A percentile compares a stretch with the other conserved stretches of the same genome.
Evolutionary conservation across 345 rosid genomes (phyloP).

Genomic region (Geranium brycei): DNA sequence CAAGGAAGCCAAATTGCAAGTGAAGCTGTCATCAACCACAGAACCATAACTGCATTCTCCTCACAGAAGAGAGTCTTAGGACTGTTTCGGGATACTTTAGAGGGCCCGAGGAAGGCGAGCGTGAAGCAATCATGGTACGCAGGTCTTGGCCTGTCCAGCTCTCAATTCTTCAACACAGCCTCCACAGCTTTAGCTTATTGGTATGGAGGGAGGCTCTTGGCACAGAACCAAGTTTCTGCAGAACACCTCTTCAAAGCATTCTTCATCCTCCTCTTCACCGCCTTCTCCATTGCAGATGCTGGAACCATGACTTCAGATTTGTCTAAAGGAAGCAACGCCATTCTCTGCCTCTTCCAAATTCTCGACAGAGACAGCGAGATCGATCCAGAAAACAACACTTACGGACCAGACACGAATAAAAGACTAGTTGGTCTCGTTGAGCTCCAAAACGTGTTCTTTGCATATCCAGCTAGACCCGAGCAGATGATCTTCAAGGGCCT

Average conservation of each 20-base stretch:
- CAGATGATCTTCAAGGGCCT: constrained; percentile 42
- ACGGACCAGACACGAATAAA: constrained; percentile 21
- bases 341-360: constrained; percentile 35
- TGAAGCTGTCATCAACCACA: constrained; percentile 53
- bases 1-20: constrained; percentile 66
- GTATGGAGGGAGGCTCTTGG: constrained; percentile 55
- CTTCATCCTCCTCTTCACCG: constrained; percentile 39
- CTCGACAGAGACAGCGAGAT: constrained; percentile 47
- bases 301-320: constrained; percentile 60
- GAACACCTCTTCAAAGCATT: constrained; percentile 49
- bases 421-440: constrained; percentile 35
- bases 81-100: constrained; percentile 39
- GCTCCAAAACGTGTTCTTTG: constrained; percentile 43
- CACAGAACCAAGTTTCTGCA: constrained; percentile 18
- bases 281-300: constrained; percentile 59
- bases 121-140: constrained; percentile 37
- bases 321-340: constrained; percentile 43
- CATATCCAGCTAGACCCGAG: constrained; percentile 50
- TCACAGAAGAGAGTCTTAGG: constrained; percentile 47
- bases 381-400: constrained; percentile 21
- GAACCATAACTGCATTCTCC: constrained; percentile 64
- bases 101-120: constrained; percentile 50
- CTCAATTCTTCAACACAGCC: constrained; percentile 49
- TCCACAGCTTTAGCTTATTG: constrained; percentile 45
- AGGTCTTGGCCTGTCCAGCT: constrained; percentile 47